Evolutionary conservation across 306 rosid genomes (phyloP).

Genomic region (Luffa acutangula): DNA sequence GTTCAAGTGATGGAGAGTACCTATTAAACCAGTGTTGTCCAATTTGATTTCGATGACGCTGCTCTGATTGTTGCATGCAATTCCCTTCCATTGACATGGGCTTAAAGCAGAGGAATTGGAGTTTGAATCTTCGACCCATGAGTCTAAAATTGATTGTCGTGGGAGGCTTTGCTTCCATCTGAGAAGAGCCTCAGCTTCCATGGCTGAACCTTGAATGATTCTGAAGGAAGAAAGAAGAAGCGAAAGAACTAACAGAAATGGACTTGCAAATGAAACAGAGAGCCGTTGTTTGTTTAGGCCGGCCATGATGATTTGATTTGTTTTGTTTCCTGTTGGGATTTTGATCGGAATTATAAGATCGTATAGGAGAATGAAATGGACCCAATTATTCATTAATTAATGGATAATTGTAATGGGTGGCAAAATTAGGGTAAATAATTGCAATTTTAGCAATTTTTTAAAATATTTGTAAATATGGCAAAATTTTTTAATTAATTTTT

Average conservation of each 20-base stretch:
- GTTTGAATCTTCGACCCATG: slow-evolving; percentile 24
- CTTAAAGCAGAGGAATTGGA: slow-evolving; percentile 13
- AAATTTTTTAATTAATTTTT: no score
- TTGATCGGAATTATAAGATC: background rate
- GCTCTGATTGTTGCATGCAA: slow-evolving; percentile 28
- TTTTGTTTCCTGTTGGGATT: background rate
- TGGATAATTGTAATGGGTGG: no score
- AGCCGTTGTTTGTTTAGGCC: background rate
- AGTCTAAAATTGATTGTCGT: slow-evolving; percentile 19
- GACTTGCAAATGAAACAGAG: background rate
- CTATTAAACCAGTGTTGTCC: slow-evolving; percentile 30
- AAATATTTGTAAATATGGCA: no score
- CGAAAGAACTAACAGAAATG: background rate
- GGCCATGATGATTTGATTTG: background rate
- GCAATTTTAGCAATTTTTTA: no score
- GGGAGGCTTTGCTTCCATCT: slow-evolving; percentile 47
- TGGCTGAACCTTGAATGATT: background rate
- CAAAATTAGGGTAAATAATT: no score
- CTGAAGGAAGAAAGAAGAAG: background rate
- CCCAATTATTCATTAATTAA: background rate
- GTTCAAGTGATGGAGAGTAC: slow-evolving; percentile 37
- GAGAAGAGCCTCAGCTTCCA: slow-evolving; percentile 34
- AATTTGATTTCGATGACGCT: slow-evolving; percentile 24
- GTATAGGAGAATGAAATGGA: background rate
- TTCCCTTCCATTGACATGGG: slow-evolving; percentile 48